Base-by-base conservation (phyloP, 306 rosid genomes). In the Cucumis hystrix region DNA sequence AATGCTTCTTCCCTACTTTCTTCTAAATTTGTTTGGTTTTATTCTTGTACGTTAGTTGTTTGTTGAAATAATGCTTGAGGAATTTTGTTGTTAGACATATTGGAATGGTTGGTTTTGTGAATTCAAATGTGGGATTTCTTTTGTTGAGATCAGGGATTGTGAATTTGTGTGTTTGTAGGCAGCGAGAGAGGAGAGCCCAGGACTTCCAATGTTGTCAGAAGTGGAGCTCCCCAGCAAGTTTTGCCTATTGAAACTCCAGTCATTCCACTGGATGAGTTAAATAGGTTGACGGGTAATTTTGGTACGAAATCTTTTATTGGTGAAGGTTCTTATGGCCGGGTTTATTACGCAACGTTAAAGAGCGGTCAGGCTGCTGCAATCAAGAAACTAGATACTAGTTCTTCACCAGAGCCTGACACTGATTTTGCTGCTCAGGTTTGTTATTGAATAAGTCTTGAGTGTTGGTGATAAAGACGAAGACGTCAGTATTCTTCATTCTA, bases 241-340 rank as follows among this genome's bases (percentile, higher is more conserved):
- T 82, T 95, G 68, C 93, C 99, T 6, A 92, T 92, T 76, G 97
- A 92, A 86, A 84, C 85, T 37, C 97, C 97, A 0, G 79, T 89
- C 7, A 83, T 95, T 7, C 20, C 91, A 23, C 74, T 95, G 83
- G 92, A 83, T 70, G 99, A 92, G 85, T 84, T 95, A 79, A 88
- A 89, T 79, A 88, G 96, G 79, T 76, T 84, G 56, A 95, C 99
- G 25, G 77, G 85, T 25, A 89, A 90, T 79, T 95, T 92, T 21
- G 99, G 99, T 45, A 8, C 86, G 16, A 87, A 89, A 79, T 87
- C 97, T 57, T 90, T 90, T 75, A 95, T 95, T 49, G 99, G 99
- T 3, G 99, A 95, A 89, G 99, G 99, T 79, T 95, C 99, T 35
- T 95, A 95, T 60, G 99, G 99, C 65, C 78, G 97, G 45, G 99